Evolutionary conservation across 495 filamentous ascomycete genomes (phyloP), one percentile per base, ranked within the genome.

Genomic region (Penicillium maclennaniae): DNA sequence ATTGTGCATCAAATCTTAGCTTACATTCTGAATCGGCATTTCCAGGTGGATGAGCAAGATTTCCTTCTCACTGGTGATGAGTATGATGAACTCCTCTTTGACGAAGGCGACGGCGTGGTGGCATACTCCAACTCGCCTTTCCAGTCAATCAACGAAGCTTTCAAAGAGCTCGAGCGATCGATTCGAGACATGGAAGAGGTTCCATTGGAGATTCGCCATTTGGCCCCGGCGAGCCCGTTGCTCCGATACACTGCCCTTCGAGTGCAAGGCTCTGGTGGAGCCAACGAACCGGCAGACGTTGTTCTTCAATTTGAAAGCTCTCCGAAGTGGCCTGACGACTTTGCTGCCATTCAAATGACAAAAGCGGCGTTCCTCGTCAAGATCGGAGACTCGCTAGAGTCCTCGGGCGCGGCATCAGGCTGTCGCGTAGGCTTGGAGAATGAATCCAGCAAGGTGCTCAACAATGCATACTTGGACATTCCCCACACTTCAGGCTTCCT

Each of bases 261-360:
- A 45, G 49, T 66, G 73, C 25, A 64, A 63, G 19, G 82, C 8
- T 37, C 59, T 2, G 53, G 62, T 17, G 65, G 61, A 46, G 54
- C 64, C 4, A 67, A 65, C 25, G 60, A 63, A 23, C 79, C 82
- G 4, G 79, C 82, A 39, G 84, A 92, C 49, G 75, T 92, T 46
- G 76, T 88, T 34, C 77, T 98, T 21, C 91, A 92, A 56, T 97
- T 98, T 59, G 93, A 98, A 72, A 89, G 87, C 28, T 97, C 95
- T 5, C 83, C 82, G 9, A 86, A 91, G 50, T 98, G 93, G 93
- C 95, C 93, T 0, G 91, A 97, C 57, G 87, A 92, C 60, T 71
- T 97, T 7, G 77, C 77, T 9, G 92, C 93, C 4, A 92, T 98
- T 41, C 93, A 97, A 65, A 82, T 88, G 66, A 92, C 92, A 10